Conservation (phyloP, 2,329 filamentous ascomycete genomes). For the Ustulina deusta region DNA sequence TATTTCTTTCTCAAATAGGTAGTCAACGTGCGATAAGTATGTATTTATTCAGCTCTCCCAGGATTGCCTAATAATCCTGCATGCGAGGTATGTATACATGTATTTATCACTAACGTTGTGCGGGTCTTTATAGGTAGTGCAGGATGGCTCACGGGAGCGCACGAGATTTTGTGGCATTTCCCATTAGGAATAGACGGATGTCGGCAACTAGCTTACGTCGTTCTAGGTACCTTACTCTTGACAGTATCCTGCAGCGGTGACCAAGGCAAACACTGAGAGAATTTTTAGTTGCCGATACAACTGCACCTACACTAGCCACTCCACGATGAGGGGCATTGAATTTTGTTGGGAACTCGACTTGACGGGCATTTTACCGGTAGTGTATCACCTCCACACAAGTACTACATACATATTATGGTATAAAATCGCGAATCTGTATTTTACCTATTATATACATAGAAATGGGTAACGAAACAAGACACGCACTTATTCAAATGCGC, state of each 20-base stretch:
- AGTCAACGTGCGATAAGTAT: no score
- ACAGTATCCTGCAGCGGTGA: constrained; percentile 16
- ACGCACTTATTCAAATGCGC: neutral
- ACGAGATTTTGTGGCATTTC: neutral
- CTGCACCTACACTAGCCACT: neutral
- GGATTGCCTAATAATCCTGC: no score
- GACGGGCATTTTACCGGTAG: neutral
- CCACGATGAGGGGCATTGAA: constrained; percentile 8
- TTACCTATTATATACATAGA: no score
- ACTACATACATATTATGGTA: neutral
- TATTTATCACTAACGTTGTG: neutral
- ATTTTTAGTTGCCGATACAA: constrained; percentile 5
- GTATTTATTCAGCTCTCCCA: no score
- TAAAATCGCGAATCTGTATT: neutral
- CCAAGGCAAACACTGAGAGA: constrained; percentile 8
- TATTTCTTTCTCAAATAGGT: no score
- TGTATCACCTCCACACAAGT: constrained; percentile 11
- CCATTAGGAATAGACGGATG: neutral
- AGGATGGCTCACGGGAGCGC: neutral
- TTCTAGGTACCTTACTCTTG: neutral
- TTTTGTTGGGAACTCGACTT: constrained; percentile 30
- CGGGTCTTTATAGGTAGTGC: neutral
- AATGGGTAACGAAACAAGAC: no score
- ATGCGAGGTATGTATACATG: no score
- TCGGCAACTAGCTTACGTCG: constrained; percentile 1